Conservation (phyloP, 768 basidiomycete species). For the Auriscalpium orientale region DNA sequence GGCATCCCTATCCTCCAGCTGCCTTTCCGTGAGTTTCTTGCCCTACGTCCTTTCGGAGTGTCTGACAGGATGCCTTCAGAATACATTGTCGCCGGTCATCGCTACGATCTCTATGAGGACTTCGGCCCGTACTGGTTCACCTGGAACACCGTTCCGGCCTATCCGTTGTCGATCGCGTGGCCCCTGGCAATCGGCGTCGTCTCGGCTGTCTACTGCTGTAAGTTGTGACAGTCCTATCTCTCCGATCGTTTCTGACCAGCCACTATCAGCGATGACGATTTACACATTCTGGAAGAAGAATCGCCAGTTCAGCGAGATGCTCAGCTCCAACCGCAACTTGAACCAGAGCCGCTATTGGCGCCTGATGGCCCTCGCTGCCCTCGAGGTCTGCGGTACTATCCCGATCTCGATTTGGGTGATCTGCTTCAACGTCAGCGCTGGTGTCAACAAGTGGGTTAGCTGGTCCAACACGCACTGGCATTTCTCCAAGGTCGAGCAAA, state of each 20-base stretch:
- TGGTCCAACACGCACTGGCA: conserved; percentile 45
- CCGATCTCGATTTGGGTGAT: conserved; percentile 23
- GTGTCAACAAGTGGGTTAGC: conserved; percentile 32
- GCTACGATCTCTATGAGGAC: conserved; percentile 44
- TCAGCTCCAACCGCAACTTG: conserved; percentile 27
- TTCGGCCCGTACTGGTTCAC: conserved; percentile 35
- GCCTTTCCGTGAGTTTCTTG: conserved; percentile 2
- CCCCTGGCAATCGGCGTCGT: conserved; percentile 16
- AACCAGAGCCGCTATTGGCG: conserved; percentile 39
- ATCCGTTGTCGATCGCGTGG: conserved; percentile 25
- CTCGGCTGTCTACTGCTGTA: conserved; percentile 33
- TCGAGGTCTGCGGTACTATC: conserved; percentile 27
- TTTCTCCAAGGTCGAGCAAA: conserved; percentile 32
- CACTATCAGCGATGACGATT: conserved; percentile 18
- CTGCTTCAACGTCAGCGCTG: conserved; percentile 17
- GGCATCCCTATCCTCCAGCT: conserved; percentile 9
- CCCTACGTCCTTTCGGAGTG: no score
- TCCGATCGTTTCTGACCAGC: no score
- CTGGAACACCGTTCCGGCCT: conserved; percentile 22
- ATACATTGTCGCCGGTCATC: conserved; percentile 23
- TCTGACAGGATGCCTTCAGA: neutral
- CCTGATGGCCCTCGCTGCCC: conserved; percentile 26
- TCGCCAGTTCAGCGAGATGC: conserved; percentile 21
- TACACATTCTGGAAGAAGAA: conserved; percentile 19
- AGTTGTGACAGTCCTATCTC: conserved; percentile 2